phyloP scores from a whole-genome alignment of 1,139 yeast genomes.

The Sugiyamaella neomexicana region DNA sequence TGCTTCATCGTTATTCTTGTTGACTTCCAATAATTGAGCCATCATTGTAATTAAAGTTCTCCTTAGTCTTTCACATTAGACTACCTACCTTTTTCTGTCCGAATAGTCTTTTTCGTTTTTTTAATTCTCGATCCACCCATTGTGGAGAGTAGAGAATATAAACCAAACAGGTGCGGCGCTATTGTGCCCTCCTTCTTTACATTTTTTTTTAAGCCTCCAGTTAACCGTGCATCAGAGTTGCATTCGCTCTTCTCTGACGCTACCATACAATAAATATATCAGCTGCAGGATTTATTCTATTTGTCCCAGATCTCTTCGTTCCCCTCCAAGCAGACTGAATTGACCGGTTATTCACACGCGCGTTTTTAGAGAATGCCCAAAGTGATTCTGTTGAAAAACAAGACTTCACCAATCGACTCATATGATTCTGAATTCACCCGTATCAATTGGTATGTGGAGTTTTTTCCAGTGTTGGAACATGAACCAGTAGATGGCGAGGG shows the following conservation, averaged over 20 bases:
- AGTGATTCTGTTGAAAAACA: constrained; percentile 56
- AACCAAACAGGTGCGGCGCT: not conserved
- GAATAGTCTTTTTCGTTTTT: too few relatives aligned
- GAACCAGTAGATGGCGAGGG: constrained; percentile 51
- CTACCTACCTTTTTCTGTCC: too few relatives aligned
- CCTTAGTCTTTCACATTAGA: too few relatives aligned
- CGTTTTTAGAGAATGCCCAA: constrained; percentile 8
- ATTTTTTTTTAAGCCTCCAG: too few relatives aligned
- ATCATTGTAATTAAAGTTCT: too few relatives aligned
- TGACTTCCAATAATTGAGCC: too few relatives aligned
- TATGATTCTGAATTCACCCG: constrained; percentile 45
- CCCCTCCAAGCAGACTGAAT: not conserved
- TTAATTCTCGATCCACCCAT: not conserved
- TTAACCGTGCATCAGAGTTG: too few relatives aligned
- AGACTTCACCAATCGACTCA: constrained; percentile 64
- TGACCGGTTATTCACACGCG: not conserved
- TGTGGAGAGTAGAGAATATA: not conserved
- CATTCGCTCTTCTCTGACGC: not conserved
- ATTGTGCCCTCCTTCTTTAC: not conserved
- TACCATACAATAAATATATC: not conserved
- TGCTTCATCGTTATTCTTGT: too few relatives aligned
- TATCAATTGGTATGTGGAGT: constrained; percentile 47
- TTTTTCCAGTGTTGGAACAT: constrained; percentile 72
- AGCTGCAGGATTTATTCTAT: not conserved
- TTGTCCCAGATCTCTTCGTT: not conserved